These are phyloP conservation scores for Ophiostoma perfectum DNA, from an alignment of 2,329 filamentous ascomycete species.

Conservation along the genomic window DNA sequence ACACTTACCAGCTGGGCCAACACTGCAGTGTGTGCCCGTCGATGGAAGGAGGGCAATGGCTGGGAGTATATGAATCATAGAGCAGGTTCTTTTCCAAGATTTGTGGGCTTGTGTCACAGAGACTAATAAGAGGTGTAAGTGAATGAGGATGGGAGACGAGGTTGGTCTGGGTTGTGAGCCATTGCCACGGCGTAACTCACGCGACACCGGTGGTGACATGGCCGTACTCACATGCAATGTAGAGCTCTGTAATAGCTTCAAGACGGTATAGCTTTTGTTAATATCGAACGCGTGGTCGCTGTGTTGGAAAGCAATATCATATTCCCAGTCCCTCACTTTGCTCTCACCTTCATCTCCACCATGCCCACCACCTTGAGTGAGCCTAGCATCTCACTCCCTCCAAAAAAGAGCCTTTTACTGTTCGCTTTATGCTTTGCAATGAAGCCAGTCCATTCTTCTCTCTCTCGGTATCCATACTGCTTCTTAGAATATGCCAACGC, in stretches of 20 bases:
- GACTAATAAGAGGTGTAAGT: background rate
- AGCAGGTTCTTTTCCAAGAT: background rate
- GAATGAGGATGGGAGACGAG: background rate
- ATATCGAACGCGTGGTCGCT: background rate
- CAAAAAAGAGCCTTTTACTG: too few species aligned
- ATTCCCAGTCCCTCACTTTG: background rate
- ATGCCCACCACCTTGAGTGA: background rate
- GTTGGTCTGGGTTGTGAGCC: background rate
- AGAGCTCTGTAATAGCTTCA: background rate
- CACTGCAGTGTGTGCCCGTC: constrained; percentile 2
- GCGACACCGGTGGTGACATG: too few species aligned
- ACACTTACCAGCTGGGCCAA: background rate
- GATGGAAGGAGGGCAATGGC: background rate
- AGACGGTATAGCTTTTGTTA: background rate
- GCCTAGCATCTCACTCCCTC: background rate
- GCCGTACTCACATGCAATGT: background rate
- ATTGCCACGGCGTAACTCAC: background rate
- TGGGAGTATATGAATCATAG: background rate
- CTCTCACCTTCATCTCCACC: background rate
- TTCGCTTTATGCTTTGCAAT: too few species aligned
- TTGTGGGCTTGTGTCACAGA: background rate
- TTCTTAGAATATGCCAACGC: too few species aligned
- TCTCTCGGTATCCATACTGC: too few species aligned
- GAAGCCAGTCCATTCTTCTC: too few species aligned
- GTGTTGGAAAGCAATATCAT: background rate